These are phyloP conservation scores for Eimeria maxima DNA, from an alignment of 169 alveolate species.

Conservation along the genomic window DNA sequence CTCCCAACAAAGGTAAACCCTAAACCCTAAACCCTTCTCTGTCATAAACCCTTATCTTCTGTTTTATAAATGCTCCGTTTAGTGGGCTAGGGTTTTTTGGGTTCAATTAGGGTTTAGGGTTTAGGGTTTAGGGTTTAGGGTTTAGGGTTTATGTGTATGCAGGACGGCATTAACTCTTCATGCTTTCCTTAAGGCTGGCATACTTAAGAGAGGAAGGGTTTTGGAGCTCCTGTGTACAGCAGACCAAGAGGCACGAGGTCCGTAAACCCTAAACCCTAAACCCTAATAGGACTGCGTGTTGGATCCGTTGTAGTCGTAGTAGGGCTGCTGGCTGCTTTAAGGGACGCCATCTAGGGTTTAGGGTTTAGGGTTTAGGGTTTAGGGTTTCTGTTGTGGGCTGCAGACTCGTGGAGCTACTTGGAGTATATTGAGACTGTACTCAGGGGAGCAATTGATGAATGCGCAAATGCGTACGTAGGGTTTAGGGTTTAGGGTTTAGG, in stretches of 20 bases:
- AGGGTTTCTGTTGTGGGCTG: neutral
- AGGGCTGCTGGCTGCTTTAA: too few relatives aligned
- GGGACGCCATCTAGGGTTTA: too few relatives aligned
- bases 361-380: too few relatives aligned
- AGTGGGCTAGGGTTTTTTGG: too few relatives aligned
- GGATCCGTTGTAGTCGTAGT: too few relatives aligned
- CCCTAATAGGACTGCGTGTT: too few relatives aligned
- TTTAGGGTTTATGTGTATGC: neutral
- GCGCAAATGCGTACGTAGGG: slow-evolving; percentile 4
- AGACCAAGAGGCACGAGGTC: slow-evolving; percentile 20
- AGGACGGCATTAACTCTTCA: neutral
- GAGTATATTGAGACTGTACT: slow-evolving; percentile 6
- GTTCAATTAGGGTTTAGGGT: neutral
- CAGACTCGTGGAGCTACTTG: slow-evolving; percentile 7
- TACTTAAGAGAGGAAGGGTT: neutral
- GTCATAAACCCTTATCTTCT: too few relatives aligned
- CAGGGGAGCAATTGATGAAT: slow-evolving; percentile 1
- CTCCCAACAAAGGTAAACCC: slow-evolving; percentile 53
- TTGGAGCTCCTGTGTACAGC: neutral
- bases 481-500: too few relatives aligned
- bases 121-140: neutral
- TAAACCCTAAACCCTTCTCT: too few relatives aligned
- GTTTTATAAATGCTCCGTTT: too few relatives aligned
- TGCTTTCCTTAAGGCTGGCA: slow-evolving; percentile 1
- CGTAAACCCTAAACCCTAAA: neutral